Conservation (phyloP, 1,284 basidiomycete species). For the Agroathelia rolfsii region DNA sequence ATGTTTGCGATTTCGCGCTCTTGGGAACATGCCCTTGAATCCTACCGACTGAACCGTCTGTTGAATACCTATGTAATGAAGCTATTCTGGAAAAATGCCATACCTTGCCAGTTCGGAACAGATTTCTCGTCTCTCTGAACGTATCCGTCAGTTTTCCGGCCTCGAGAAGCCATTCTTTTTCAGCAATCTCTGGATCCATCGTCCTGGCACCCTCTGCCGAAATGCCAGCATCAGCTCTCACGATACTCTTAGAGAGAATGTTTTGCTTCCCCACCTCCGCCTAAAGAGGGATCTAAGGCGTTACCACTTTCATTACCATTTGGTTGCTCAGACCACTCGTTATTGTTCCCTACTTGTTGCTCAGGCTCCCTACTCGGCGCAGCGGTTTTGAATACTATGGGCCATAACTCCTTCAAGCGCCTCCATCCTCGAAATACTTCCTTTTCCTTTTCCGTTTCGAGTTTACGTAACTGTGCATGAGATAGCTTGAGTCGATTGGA, state of each 20-base stretch:
- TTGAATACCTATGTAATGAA: background rate
- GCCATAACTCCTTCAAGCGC: conserved; percentile 38
- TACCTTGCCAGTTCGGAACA: conserved; percentile 75
- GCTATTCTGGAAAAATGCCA: conserved; percentile 16
- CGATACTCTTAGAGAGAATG: no score
- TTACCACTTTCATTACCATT: conserved; percentile 5
- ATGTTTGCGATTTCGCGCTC: conserved; percentile 28
- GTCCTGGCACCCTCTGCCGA: conserved; percentile 7
- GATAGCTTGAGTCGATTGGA: conserved; percentile 40
- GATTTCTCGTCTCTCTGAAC: conserved; percentile 75
- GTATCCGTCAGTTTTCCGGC: conserved; percentile 82
- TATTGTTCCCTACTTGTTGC: conserved; percentile 20
- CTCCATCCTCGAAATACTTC: conserved; percentile 45
- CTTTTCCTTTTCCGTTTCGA: conserved; percentile 54
- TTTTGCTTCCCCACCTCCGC: no score
- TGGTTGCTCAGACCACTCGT: no score
- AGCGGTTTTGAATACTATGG: conserved; percentile 28
- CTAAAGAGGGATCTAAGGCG: conserved; percentile 3
- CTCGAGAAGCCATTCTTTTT: conserved; percentile 69
- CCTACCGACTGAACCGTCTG: no score
- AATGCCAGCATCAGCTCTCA: no score
- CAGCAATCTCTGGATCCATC: conserved; percentile 30
- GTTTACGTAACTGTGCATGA: conserved; percentile 40
- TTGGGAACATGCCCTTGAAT: conserved; percentile 64
- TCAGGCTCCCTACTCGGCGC: conserved; percentile 14